Percentiles rank a stretch among this genome's conserved stretches.
Evolutionary conservation across 2,329 filamentous ascomycete genomes (phyloP).

Genomic region (Colletotrichum plurivorum): DNA sequence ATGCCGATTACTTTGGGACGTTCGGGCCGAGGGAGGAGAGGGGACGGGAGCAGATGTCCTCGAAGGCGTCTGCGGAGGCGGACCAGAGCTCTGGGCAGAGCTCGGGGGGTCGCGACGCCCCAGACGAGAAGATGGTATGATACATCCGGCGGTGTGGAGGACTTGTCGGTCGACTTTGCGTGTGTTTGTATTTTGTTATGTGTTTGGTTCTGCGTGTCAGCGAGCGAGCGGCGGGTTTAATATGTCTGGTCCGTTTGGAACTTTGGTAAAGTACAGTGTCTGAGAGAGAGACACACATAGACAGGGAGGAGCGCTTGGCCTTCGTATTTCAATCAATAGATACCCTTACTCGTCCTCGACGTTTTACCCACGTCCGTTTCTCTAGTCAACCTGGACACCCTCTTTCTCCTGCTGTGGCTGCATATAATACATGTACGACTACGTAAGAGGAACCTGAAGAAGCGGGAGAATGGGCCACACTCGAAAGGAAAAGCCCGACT

Average conservation of each 20-base stretch:
- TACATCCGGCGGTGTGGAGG: too few species aligned
- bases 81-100: neutral
- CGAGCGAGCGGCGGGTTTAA: neutral
- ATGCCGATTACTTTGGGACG: constrained; percentile 47
- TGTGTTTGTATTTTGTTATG: neutral
- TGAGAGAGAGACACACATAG: neutral
- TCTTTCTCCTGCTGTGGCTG: too few species aligned
- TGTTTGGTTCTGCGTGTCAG: constrained; percentile 1
- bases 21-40: constrained; percentile 40
- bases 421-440: neutral
- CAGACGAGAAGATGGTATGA: constrained; percentile 19
- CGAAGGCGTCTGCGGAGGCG: neutral
- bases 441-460: neutral
- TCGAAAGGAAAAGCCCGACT: neutral
- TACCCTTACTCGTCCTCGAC: neutral
- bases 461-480: neutral
- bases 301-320: neutral
- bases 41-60: neutral
- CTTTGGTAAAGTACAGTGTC: neutral
- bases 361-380: neutral
- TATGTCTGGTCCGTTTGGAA: too few species aligned
- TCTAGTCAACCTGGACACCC: neutral
- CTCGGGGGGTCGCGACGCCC: neutral
- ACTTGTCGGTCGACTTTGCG: neutral
- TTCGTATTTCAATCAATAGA: constrained; percentile 4